Base-by-base conservation (phyloP, 805 yeast species). In the Priceomyces haplophilus region DNA sequence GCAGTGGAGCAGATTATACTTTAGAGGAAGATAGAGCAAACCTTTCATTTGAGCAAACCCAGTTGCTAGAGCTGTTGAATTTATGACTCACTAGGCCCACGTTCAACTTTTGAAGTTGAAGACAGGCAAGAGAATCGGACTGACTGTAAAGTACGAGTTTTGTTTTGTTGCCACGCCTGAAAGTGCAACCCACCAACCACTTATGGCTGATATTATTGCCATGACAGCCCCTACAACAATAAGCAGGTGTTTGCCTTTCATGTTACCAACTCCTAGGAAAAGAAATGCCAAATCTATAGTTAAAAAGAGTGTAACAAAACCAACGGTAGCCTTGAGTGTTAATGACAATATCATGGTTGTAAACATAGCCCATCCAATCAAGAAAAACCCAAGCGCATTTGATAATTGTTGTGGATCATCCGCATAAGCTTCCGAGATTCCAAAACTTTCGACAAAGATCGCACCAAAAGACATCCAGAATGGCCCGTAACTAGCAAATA, bases 351-450 rank as follows among this genome's bases (percentile, higher is more conserved):
- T 69, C 62, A 81, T 62, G 50, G 78, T 79, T 11, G 85, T 73
- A 66, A 82, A 82, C 10, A 83, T 75, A 4, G 77, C 69, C 86
- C 86, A 82, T 7, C 84, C 85, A 2, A 79, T 56, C 20, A 80
- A 55, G 58, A 69, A 80, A 51, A 82, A 76, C 1, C 85, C 88
- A 20, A 76, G 50, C 1, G 79, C 83, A 49, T 79, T 76, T 33
- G 58, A 58, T 17, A 64, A 38, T 48, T 61, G 64, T 53, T 75
- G 80, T 13, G 61, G 56, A 5, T 69, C 54, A 44, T 72, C 72
- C 27, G 45, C 55, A 31, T 81, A 78, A 4, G 76, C 76, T 1
- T 75, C 59, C 0, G 57, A 63, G 21, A 80, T 76, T 19, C 80
- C 81, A 57, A 81, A 82, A 55, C 76, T 75, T 37, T 80, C 82